Base-by-base conservation (phyloP, 1,139 yeast species). In the Zygosaccharomyces pseudobailii region DNA sequence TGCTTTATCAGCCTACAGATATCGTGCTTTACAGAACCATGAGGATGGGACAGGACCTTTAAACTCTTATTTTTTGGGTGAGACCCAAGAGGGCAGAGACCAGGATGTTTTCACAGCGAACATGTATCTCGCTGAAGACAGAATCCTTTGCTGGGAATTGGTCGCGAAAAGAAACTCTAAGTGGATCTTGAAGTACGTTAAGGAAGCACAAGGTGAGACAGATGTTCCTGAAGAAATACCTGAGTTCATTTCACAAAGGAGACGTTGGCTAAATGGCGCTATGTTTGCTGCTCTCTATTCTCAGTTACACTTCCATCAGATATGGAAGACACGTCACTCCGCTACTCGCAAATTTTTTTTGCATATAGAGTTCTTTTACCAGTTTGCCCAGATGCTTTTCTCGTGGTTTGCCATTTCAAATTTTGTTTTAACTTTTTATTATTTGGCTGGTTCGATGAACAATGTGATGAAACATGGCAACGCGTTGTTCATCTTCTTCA, bases 231-330 rank as follows among this genome's bases (percentile, higher is more conserved):
- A 90, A 63, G 74, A 82, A 5, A 75, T 90, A 40, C 79, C 97
- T 0, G 98, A 92, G 66, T 90, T 92, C 63, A 81, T 92, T 50
- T 82, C 95, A 13, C 98, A 92, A 70, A 82, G 98, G 72, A 80
- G 98, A 71, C 82, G 98, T 71, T 92, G 98, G 98, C 79, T 92
- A 47, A 92, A 92, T 66, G 98, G 98, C 71, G 96, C 98, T 0
- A 81, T 90, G 62, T 92, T 92, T 70, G 97, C 98, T 2, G 97
- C 97, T 0, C 71, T 92, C 49, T 92, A 85, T 63, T 83, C 97
- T 0, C 87, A 87, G 62, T 66, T 86, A 21, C 89, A 89, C 63
- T 84, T 84, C 64, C 74, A 74, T 50, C 87, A 83, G 60, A 82
- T 92, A 42, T 90, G 96, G 95, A 64, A 71, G 43, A 90, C 98